Percentiles rank a stretch among this genome's conserved stretches.
phyloP scores from a whole-genome alignment of 1,284 basidiomycete species.

The Malassezia sp. region DNA sequence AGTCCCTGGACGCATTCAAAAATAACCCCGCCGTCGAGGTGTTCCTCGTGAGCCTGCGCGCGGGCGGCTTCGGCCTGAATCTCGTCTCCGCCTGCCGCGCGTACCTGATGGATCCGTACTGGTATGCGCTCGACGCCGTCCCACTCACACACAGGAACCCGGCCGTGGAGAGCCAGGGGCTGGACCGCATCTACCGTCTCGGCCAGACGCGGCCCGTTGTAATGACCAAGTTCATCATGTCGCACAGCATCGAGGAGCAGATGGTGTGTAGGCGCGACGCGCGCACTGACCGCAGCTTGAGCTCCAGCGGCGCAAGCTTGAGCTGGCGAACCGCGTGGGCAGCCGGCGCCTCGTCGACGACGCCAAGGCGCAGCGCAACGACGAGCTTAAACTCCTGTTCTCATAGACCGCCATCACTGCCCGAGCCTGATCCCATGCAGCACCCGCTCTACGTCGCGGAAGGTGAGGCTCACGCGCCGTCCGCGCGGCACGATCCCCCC shows the following conservation, averaged over 20 bases:
- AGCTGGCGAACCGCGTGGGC: conserved; percentile 40
- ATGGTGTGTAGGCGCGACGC: no score
- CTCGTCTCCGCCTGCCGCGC: conserved; percentile 56
- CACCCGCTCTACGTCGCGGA: conserved; percentile 57
- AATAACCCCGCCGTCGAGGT: conserved; percentile 33
- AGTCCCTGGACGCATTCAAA: conserved; percentile 30
- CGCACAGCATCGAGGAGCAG: conserved; percentile 42
- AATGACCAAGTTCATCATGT: conserved; percentile 42
- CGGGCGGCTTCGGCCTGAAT: conserved; percentile 57
- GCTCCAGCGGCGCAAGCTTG: conserved; percentile 39
- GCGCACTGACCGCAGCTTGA: no score
- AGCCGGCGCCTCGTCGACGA: conserved; percentile 19
- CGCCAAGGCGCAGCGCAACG: conserved; percentile 20
- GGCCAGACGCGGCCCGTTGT: conserved; percentile 38
- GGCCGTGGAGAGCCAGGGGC: conserved; percentile 60
- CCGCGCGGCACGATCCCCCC: conserved; percentile 51
- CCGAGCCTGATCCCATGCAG: not conserved
- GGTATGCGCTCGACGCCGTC: no score
- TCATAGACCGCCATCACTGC: conserved; percentile 11
- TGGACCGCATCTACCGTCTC: conserved; percentile 41
- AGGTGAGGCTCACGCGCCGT: conserved; percentile 70
- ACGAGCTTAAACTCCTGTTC: conserved; percentile 33
- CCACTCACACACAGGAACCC: no score
- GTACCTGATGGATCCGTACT: conserved; percentile 90
- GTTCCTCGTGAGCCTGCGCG: conserved; percentile 37